These are phyloP conservation scores for Alternaria brassicae DNA, from an alignment of 2,329 filamentous ascomycete species.

Conservation along the genomic window DNA sequence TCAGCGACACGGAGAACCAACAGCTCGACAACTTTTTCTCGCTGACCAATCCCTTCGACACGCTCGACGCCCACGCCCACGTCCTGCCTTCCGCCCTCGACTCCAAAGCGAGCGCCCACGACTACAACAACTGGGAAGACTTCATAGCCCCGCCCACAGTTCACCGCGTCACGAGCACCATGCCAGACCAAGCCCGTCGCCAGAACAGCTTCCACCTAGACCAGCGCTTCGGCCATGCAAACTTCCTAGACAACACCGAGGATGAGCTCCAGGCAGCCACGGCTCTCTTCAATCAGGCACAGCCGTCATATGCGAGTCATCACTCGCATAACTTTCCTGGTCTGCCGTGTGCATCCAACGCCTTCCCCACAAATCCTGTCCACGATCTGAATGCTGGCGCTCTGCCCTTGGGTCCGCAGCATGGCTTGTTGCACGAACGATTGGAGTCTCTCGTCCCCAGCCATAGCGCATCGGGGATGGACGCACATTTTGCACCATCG, in stretches of 20 bases:
- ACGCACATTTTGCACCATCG: slow-evolving; percentile 39
- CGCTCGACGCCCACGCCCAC: slow-evolving; percentile 18
- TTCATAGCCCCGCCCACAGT: slow-evolving; percentile 43
- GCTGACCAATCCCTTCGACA: slow-evolving; percentile 39
- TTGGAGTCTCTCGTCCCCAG: slow-evolving; percentile 40
- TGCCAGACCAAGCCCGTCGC: slow-evolving; percentile 43
- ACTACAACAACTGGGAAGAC: slow-evolving; percentile 37
- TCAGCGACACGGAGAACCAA: slow-evolving; percentile 43
- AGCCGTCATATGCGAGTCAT: slow-evolving; percentile 30
- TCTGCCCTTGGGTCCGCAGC: slow-evolving; percentile 30
- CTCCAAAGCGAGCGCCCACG: slow-evolving; percentile 31
- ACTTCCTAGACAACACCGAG: slow-evolving; percentile 35
- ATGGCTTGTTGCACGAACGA: slow-evolving; percentile 40
- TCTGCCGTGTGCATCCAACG: slow-evolving; percentile 12
- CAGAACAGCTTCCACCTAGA: slow-evolving; percentile 38
- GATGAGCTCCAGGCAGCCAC: slow-evolving; percentile 44
- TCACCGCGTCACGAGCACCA: slow-evolving; percentile 45
- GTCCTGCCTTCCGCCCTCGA: slow-evolving; percentile 24
- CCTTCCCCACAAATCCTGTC: slow-evolving; percentile 8
- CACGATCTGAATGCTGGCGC: slow-evolving; percentile 8
- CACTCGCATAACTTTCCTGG: slow-evolving; percentile 34
- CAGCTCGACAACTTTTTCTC: slow-evolving; percentile 45
- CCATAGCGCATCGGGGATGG: slow-evolving; percentile 38
- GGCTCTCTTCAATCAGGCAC: slow-evolving; percentile 43
- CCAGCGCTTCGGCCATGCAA: slow-evolving; percentile 22